Evolutionary conservation across 176 grass and related monocot species (phyloP), one percentile per base, ranked within the genome.

Genomic region (Oryza meridionalis): DNA sequence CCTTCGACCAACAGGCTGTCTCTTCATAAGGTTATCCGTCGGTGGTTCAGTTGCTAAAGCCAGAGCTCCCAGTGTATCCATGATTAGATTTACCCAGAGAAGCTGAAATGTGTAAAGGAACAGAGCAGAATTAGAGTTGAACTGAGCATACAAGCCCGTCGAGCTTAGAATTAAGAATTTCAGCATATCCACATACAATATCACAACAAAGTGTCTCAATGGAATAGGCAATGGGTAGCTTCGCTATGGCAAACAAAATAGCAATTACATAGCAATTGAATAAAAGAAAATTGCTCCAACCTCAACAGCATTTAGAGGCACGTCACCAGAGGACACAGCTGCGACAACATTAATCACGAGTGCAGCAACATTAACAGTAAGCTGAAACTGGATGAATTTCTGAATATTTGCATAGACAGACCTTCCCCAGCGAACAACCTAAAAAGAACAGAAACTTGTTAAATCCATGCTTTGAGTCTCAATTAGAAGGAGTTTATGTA

Each of bases 341-440:
- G 96, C 93, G 71, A 98, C 80, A 19, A 98, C 96, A 92, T 98
- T 98, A 77, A 98, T 95, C 50, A 95, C 85, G 45, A 98, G 96
- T 73, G 96, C 96, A 49, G 93, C 93, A 24, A 98, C 91, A 84
- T 98, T 98, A 81, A 98, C 96, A 29, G 96, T 98, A 53, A 98
- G 96, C 70, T 98, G 96, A 66, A 98, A 98, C 80, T 98, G 96
- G 65, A 98, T 98, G 84, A 98, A 98, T 86, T 98, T 98, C 49
- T 98, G 96, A 77, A 98, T 98, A 84, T 98, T 98, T 43, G 96
- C 93, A 90, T 98, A 98, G 47, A 98, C 93, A 65, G 96, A 95
- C 13, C 96, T 90, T 24, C 96, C 96, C 96, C 96, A 98, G 11
- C 96, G 93, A 73, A 98, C 96, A 84, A 98, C 96, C 96, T 95